Base-by-base conservation (phyloP, 164 flowering plant genomes). In the Vitis riparia region DNA sequence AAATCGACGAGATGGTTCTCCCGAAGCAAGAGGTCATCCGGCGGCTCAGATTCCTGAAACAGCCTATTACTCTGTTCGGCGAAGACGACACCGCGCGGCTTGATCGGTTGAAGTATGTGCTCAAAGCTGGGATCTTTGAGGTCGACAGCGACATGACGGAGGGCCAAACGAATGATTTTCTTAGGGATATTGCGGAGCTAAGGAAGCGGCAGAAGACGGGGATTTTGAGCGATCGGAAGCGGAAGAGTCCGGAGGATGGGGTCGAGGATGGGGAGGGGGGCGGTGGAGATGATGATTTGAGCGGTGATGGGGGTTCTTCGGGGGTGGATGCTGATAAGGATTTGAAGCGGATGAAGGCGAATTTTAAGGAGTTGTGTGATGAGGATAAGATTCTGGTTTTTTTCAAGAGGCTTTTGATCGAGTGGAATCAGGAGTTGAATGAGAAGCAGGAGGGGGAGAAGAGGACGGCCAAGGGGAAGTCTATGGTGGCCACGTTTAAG, bases 141-240 rank as follows among this genome's bases (percentile, higher is more conserved):
- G 89, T 93, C 5, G 99, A 96, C 53, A 88, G 87, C 63, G 99
- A 96, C 67, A 88, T 96, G 94, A 93, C 93, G 0, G 99, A 96
- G 62, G 99, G 99, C 12, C 99, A 96, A 75, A 93, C 99, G 1
- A 96, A 96, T 63, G 98, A 96, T 67, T 96, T 96, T 63, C 75
- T 96, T 30, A 79, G 99, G 0, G 98, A 96, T 62, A 96, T 96
- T 16, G 88, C 81, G 17, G 97, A 93, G 84, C 68, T 96, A 75
- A 79, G 88, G 80, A 93, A 92, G 84, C 78, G 99, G 81, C 99
- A 95, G 84, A 95, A 90, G 82, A 79, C 86, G 2, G 98, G 98
- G 78, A 82, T 88, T 13, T 0, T 87, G 85, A 80, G 93, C 68
- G 91, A 87, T 37, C 68, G 91, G 85, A 91, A 91, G 85, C 77